A percentile compares a stretch with the other conserved stretches of the same genome.
phyloP scores from a whole-genome alignment of 768 basidiomycete genomes.

The Suillus americanus region DNA sequence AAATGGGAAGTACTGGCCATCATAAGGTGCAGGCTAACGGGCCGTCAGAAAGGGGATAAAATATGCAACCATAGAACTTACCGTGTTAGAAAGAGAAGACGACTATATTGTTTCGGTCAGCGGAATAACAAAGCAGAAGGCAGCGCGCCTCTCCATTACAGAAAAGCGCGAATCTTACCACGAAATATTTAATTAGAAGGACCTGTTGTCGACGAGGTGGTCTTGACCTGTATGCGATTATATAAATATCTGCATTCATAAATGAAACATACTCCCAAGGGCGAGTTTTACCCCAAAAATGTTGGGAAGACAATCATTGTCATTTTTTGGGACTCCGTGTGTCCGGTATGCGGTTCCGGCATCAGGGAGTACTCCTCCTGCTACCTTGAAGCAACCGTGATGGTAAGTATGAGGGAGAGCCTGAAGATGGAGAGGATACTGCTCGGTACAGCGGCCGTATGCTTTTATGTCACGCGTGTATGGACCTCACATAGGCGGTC shows the following conservation, averaged over 20 bases:
- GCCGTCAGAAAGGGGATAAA: background rate
- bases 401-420: conserved; percentile 33
- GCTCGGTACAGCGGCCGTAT: background rate
- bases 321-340: conserved; percentile 50
- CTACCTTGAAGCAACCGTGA: conserved; percentile 52
- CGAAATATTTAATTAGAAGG: conserved; percentile 48
- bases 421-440: background rate
- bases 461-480: background rate
- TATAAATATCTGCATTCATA: conserved; percentile 33
- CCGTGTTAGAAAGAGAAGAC: conserved; percentile 64
- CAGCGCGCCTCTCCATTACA: conserved; percentile 54
- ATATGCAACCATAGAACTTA: conserved; percentile 14
- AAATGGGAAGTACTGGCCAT: conserved; percentile 57
- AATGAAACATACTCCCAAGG: conserved; percentile 40
- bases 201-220: conserved; percentile 42
- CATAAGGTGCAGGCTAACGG: conserved; percentile 49
- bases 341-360: conserved; percentile 58
- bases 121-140: background rate
- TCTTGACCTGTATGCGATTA: conserved; percentile 36
- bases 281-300: conserved; percentile 50
- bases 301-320: conserved; percentile 57
- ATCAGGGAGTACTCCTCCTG: conserved; percentile 53
- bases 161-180: conserved; percentile 57
- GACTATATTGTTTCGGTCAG: conserved; percentile 36
- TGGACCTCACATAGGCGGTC: background rate